These are phyloP conservation scores for Cyclotella cryptica DNA, from an alignment of 108 stramenopile genomes.

Conservation along the genomic window DNA sequence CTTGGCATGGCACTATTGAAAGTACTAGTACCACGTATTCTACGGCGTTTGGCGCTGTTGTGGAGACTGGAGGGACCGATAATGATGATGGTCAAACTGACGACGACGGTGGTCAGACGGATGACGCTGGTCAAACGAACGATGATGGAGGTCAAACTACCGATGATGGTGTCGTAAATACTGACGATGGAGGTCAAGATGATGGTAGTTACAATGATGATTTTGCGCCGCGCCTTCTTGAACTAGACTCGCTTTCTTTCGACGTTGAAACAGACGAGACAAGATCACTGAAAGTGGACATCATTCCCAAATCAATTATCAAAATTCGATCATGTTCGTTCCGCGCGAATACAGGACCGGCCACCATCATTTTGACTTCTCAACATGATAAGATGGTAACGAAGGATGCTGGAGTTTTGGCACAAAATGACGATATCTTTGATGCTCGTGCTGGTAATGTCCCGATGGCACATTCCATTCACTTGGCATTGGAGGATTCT, in stretches of 20 bases:
- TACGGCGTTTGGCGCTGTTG: neutral
- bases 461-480: slow-evolving; percentile 31
- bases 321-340: neutral
- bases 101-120: no score
- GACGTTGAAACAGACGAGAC: neutral
- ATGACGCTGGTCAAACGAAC: no score
- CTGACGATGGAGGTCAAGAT: no score
- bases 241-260: no score
- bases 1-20: neutral
- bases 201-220: no score
- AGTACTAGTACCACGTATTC: neutral
- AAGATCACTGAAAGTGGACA: neutral
- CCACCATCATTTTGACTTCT: slow-evolving; percentile 30
- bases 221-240: no score
- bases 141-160: no score
- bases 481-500: slow-evolving; percentile 20
- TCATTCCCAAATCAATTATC: slow-evolving; percentile 6
- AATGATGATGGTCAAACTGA: no score
- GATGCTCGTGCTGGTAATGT: slow-evolving; percentile 2
- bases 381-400: slow-evolving; percentile 2
- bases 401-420: slow-evolving; percentile 20
- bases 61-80: neutral
- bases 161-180: no score
- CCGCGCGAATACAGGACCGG: slow-evolving; percentile 25
- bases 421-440: slow-evolving; percentile 18